Base-by-base conservation (phyloP, 148 eudicot genomes). In the Silene uniflora region DNA sequence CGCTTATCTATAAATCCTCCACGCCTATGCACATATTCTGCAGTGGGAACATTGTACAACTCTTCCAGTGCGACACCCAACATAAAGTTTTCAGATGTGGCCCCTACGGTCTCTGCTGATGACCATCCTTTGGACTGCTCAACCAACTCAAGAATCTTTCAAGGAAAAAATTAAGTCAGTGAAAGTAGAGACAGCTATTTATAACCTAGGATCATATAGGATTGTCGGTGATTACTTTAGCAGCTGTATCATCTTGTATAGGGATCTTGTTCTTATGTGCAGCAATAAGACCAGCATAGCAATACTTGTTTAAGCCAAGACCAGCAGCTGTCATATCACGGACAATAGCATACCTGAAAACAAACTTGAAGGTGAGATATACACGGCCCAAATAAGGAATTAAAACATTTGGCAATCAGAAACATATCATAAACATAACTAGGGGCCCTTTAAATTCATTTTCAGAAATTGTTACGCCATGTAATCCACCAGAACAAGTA, bases 251-350 rank as follows among this genome's bases (percentile, higher is more conserved):
- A 78, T 86, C 81, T 7, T 91, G 42, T 39, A 39, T 47, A 72
- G 93, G 87, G 21, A 11, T 79, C 87, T 81, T 88, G 67, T 94
- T 94, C 87, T 69, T 88, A 80, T 94, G 98, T 23, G 93, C 98
- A 79, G 89, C 74, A 82, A 94, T 92, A 79, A 92, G 91, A 65
- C 97, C 98, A 49, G 92, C 92, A 85, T 94, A 94, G 80, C 98
- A 94, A 74, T 81, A 94, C 76, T 89, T 92, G 86, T 94, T 94
- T 81, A 94, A 83, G 69, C 98, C 98, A 77, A 94, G 97, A 79
- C 98, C 98, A 81, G 93, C 93, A 21, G 97, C 91, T 73, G 92
- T 94, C 98, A 94, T 94, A 83, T 94, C 98, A 72, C 97, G 88
- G 72, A 94, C 96, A 83, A 94, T 91, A 47, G 93, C 93, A 81